These are phyloP conservation scores for Apiotrichum gamsii DNA, from an alignment of 1,284 basidiomycete genomes.

Conservation along the genomic window DNA sequence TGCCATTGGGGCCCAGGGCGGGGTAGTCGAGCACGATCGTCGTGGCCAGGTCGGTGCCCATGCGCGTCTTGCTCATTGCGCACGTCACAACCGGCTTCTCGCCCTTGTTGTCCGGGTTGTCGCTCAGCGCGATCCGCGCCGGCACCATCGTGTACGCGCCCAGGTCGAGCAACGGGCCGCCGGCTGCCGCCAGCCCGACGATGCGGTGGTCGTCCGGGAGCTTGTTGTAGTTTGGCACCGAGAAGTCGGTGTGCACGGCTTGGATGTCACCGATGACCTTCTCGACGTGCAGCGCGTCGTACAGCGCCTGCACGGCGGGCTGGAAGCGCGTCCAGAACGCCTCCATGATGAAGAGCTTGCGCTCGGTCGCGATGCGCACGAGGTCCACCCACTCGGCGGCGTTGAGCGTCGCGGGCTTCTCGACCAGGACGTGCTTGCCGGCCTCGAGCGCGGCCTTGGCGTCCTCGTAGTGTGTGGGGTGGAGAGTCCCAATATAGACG, in stretches of 20 bases:
- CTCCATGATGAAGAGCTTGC: constrained; percentile 47
- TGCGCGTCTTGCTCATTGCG: constrained; percentile 37
- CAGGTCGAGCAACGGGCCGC: constrained; percentile 50
- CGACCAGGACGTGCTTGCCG: constrained; percentile 48
- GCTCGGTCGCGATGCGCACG: constrained; percentile 40
- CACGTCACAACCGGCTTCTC: constrained; percentile 30
- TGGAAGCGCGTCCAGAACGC: constrained; percentile 44
- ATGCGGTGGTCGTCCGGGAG: constrained; percentile 40
- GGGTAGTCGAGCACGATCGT: constrained; percentile 38
- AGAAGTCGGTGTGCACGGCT: constrained; percentile 20
- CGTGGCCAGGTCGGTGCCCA: constrained; percentile 42
- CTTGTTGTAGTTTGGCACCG: constrained; percentile 8
- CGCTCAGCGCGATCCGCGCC: constrained; percentile 12
- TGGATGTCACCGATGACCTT: constrained; percentile 40
- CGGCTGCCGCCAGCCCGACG: constrained; percentile 47
- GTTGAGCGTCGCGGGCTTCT: constrained; percentile 51
- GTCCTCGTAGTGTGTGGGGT: constrained; percentile 49
- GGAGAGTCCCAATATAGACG: constrained; percentile 51
- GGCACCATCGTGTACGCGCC: constrained; percentile 42
- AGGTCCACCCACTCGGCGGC: constrained; percentile 47
- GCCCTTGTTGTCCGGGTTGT: constrained; percentile 34
- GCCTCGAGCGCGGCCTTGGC: constrained; percentile 44
- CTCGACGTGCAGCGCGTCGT: constrained; percentile 38
- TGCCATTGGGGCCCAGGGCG: no score
- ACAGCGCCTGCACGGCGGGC: constrained; percentile 38